Base-by-base conservation (phyloP, 1,284 basidiomycete species). In the Sutorius eximius region DNA sequence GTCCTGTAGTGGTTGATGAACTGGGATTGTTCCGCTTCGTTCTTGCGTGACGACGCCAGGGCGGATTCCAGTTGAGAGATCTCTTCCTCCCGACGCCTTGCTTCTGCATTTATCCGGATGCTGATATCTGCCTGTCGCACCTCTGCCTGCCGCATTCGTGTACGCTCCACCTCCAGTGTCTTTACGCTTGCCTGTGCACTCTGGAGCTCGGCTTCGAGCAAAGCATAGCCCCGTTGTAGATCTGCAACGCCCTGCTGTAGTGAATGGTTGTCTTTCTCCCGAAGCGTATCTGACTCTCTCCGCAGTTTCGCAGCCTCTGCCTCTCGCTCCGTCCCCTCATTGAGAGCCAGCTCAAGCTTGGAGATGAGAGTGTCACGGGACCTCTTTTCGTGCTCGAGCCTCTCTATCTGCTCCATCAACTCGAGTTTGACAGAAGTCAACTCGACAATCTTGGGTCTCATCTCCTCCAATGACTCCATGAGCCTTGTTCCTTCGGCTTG, bases 391-490 rank as follows among this genome's bases (percentile, higher is more conserved):
- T 77, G 75, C 57, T 85, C 77, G 51, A 89, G 70, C 51, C 71
- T 68, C 52, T 82, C 82, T 43, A 84, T 73, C 59, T 80, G 80
- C 58, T 91, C 88, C 49, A 77, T 77, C 18, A 91, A 75, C 55
- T 87, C 81, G 13, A 87, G 70, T 66, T 88, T 90, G 52, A 74
- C 77, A 49, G 83, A 81, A 1, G 86, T 90, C 49, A 92, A 75
- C 68, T 91, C 86, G 13, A 91, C 83, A 58, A 90, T 83, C 75
- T 91, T 91, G 29, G 88, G 83, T n/a, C 87, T 81, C 84, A 91
- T 87, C 71, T 92, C 89, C 58, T 91, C 85, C 52, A 92, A 72
- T n/a, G 86, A 85, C 34, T 78, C 81, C 82, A 92, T 82, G 30
- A 92, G 77, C 47, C 76, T 78, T 24, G 81, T 82, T 22, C 89